Evolutionary conservation across 495 filamentous ascomycete species (phyloP), one percentile per base, ranked within the genome.

Genomic region (Talaromyces stipitatus): DNA sequence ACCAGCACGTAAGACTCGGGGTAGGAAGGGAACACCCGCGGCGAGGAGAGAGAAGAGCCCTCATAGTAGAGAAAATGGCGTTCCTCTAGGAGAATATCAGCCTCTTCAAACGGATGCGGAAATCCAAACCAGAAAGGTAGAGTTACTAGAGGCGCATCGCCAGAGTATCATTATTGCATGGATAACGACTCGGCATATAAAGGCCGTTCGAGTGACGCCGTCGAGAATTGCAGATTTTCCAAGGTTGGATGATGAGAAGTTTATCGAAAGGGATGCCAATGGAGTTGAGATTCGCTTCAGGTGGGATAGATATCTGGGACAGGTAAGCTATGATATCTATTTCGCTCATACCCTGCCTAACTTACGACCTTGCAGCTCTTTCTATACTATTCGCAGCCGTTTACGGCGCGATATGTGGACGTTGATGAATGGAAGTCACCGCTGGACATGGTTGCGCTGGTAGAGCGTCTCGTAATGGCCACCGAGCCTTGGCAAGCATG

Each of bases 391-490:
- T 64, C 73, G 2, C 74, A 76, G 54, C 64, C 69, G 22, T 73
- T 72, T 47, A 69, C 64, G 45, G 62, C 68, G 1, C 71, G 75
- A 52, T 77, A 77, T 51, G 69, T 78, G 54, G 77, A 77, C 46
- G 72, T 72, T 36, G 71, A 68, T 48, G 65, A 65, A 9, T 45
- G 18, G 14, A 57, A 72, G 26, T 66, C 72, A 27, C 72, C 68
- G 10, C 69, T 68, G 27, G 64, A 65, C 23, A 58, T 71, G 18
- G 64, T 66, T 14, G 63, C 62, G 26, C 63, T 70, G 22, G 50
- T 76, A 41, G 73, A 78, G 56, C 67, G 77, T 33, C 50, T 79
- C 3, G 60, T 78, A 26, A 61, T 78, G 50, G 76, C 71, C 22
- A 75, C 70, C 33, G 66, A 68, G 8, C 72, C 74, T 5, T 71